Conservation (phyloP, 441 rosid genomes). For the Melastoma candidum region DNA sequence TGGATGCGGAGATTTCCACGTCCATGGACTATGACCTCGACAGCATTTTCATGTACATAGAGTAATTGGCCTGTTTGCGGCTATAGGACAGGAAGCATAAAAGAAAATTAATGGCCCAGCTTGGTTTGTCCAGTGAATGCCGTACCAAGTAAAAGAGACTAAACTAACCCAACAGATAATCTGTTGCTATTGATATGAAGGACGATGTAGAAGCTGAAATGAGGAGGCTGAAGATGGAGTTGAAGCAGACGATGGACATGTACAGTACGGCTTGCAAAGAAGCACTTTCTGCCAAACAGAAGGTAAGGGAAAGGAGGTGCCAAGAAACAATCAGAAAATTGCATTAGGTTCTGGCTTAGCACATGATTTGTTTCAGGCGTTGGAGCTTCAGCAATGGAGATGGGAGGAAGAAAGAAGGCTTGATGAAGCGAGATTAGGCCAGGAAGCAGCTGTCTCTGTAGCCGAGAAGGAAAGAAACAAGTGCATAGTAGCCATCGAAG, state of each 20-base stretch:
- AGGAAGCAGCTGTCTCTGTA: conserved; percentile 55
- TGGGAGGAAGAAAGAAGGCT: conserved; percentile 37
- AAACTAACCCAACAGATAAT: too few species aligned
- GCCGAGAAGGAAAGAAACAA: conserved; percentile 64
- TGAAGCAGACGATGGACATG: conserved; percentile 82
- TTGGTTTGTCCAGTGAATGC: too few species aligned
- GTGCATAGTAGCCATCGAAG: conserved; percentile 53
- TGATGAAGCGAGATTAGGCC: conserved; percentile 45
- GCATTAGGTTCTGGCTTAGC: background rate
- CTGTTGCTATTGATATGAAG: conserved; percentile 15
- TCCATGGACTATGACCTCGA: too few species aligned
- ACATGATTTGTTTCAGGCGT: conserved; percentile 28
- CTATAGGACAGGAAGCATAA: too few species aligned
- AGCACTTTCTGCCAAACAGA: conserved; percentile 66
- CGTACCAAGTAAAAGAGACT: too few species aligned
- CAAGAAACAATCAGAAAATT: background rate
- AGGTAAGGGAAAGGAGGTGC: conserved; percentile 17
- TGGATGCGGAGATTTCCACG: too few species aligned
- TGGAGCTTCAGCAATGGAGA: conserved; percentile 57
- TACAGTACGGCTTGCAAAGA: conserved; percentile 74
- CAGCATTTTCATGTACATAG: too few species aligned
- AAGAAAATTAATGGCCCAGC: too few species aligned
- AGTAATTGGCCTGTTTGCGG: too few species aligned
- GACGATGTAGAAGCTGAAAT: conserved; percentile 84
- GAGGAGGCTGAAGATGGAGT: conserved; percentile 68